These are phyloP conservation scores for Pneumocystis murina DNA, from an alignment of 1,139 yeast species.

Conservation along the genomic window DNA sequence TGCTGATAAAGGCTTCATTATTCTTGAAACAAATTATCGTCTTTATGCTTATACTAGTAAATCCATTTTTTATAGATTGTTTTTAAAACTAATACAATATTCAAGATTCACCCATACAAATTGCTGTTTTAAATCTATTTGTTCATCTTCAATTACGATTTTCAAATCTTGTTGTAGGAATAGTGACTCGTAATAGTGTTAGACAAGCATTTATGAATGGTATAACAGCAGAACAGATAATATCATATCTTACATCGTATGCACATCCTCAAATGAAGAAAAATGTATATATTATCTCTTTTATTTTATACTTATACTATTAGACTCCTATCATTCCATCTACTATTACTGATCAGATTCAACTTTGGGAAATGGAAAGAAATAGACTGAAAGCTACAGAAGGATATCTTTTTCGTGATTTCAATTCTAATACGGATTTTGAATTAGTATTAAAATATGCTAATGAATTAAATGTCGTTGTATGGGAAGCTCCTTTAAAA, in stretches of 20 bases:
- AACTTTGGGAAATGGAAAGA: constrained; percentile 88
- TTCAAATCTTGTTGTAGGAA: constrained; percentile 85
- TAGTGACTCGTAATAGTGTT: constrained; percentile 80
- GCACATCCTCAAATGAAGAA: constrained; percentile 83
- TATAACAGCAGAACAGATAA: constrained; percentile 86
- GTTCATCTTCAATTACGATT: constrained; percentile 74
- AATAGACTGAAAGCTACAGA: constrained; percentile 81
- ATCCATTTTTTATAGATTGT: background rate
- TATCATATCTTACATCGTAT: constrained; percentile 74
- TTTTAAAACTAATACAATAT: background rate
- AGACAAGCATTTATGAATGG: constrained; percentile 75
- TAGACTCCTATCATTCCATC: constrained; percentile 54
- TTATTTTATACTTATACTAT: background rate
- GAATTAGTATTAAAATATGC: constrained; percentile 64
- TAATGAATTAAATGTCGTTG: constrained; percentile 71
- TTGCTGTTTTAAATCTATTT: constrained; percentile 77
- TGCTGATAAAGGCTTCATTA: constrained; percentile 45
- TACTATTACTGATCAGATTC: constrained; percentile 88
- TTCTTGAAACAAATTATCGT: constrained; percentile 86
- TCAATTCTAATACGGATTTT: constrained; percentile 61
- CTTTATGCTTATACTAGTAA: constrained; percentile 65
- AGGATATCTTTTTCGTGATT: constrained; percentile 81
- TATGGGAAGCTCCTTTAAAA: constrained; percentile 66
- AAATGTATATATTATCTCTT: constrained; percentile 17
- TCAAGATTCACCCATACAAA: constrained; percentile 73